phyloP scores from a whole-genome alignment of 495 filamentous ascomycete species.

The Aspergillus baeticus region DNA sequence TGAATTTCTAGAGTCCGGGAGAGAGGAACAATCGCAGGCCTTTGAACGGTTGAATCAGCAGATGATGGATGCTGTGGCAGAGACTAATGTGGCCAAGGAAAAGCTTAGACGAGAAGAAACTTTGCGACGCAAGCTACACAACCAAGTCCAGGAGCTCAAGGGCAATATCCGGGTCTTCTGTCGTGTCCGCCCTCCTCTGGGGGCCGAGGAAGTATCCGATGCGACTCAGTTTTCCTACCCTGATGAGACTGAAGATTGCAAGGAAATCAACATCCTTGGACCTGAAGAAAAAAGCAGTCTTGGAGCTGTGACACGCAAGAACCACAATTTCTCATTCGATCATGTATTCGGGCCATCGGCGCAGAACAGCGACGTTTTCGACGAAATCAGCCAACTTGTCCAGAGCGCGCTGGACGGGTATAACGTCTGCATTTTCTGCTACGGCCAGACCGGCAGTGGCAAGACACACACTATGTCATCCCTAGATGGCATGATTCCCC shows the following conservation, averaged over 20 bases:
- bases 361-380: conserved; percentile 86
- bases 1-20: conserved; percentile 83
- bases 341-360: conserved; percentile 80
- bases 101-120: conserved; percentile 92
- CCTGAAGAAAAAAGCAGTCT: conserved; percentile 81
- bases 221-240: conserved; percentile 74
- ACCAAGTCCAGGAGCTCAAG: conserved; percentile 97
- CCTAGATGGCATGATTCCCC: conserved; percentile 90
- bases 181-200: conserved; percentile 81
- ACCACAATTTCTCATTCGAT: conserved; percentile 86
- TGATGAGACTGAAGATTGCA: conserved; percentile 69
- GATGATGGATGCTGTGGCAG: conserved; percentile 71
- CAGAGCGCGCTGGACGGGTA: conserved; percentile 96
- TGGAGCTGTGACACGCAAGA: conserved; percentile 71
- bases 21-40: conserved; percentile 77
- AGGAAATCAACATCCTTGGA: conserved; percentile 82
- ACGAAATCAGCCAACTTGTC: conserved; percentile 95
- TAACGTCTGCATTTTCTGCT: conserved; percentile 99
- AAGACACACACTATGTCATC: conserved; percentile 98
- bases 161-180: conserved; percentile 99
- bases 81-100: conserved; percentile 67
- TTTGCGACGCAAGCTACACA: conserved; percentile 86
- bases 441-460: conserved; percentile 94
- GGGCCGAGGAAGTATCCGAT: conserved; percentile 52
- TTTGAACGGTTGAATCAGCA: conserved; percentile 74